A percentile compares a stretch with the other conserved stretches of the same genome.
phyloP scores from a whole-genome alignment of 1,284 basidiomycete genomes.

The Ganoderma multipileum region DNA sequence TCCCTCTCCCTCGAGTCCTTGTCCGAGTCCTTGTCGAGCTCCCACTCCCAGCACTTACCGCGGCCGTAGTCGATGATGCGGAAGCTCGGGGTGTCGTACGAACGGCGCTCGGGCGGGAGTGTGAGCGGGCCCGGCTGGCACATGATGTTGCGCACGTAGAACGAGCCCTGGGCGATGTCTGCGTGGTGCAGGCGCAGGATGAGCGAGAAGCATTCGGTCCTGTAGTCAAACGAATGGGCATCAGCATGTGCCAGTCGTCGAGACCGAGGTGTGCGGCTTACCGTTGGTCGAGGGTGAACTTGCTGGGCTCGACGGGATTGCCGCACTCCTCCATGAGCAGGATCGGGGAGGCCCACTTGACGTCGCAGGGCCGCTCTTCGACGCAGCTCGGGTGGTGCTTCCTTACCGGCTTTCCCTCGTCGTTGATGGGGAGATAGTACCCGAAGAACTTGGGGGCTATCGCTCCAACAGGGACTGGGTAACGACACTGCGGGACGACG shows the following conservation, averaged over 20 bases:
- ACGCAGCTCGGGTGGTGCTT: constrained; percentile 4
- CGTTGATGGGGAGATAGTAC: constrained; percentile 47
- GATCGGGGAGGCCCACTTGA: constrained; percentile 30
- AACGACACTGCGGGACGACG: constrained; percentile 45
- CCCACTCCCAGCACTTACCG: constrained; percentile 19
- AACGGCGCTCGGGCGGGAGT: constrained; percentile 37
- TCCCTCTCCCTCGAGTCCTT: neutral
- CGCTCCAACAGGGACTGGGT: constrained; percentile 53
- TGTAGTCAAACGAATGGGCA: constrained; percentile 22
- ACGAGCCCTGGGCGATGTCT: constrained; percentile 50
- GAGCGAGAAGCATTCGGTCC: constrained; percentile 51
- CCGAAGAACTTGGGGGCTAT: constrained; percentile 63
- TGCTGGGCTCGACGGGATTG: constrained; percentile 37
- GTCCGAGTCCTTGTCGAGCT: neutral
- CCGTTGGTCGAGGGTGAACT: constrained; percentile 45
- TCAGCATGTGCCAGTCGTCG: neutral
- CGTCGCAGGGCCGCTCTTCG: constrained; percentile 11
- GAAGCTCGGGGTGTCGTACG: constrained; percentile 45
- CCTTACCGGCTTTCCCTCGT: constrained; percentile 17
- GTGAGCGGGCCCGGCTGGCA: constrained; percentile 53
- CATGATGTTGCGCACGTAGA: constrained; percentile 54
- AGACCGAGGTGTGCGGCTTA: constrained; percentile 25
- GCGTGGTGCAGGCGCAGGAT: constrained; percentile 49
- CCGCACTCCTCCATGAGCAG: constrained; percentile 52
- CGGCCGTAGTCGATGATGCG: constrained; percentile 62